Conservation (phyloP, 1,139 yeast genomes). For the Sugiyamaella neomexicana region DNA sequence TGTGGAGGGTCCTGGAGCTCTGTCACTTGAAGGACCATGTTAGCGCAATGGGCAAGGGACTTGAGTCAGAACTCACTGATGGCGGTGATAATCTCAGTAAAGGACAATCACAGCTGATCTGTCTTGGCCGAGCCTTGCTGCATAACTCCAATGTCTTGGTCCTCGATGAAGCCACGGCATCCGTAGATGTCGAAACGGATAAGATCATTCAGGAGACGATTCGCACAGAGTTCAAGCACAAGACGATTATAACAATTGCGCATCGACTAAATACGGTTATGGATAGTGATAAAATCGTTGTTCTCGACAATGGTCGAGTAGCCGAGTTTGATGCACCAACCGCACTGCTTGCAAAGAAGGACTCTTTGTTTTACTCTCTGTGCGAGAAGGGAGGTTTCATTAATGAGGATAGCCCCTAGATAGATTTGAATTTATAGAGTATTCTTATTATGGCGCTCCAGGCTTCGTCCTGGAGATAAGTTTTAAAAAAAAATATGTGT, state of each 20-base stretch:
- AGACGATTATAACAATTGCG: slow-evolving; percentile 76
- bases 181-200: slow-evolving; percentile 80
- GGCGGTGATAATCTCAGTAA: slow-evolving; percentile 72
- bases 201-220: slow-evolving; percentile 72
- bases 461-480: not conserved
- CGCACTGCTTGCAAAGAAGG: slow-evolving; percentile 46
- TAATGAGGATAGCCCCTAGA: not conserved
- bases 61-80: slow-evolving; percentile 40
- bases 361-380: slow-evolving; percentile 58
- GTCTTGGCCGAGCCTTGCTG: slow-evolving; percentile 70
- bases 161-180: slow-evolving; percentile 81
- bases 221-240: slow-evolving; percentile 57
- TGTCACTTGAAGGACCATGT: slow-evolving; percentile 66
- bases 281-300: slow-evolving; percentile 70
- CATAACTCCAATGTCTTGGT: slow-evolving; percentile 62
- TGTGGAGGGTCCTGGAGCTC: slow-evolving; percentile 70
- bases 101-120: slow-evolving; percentile 74
- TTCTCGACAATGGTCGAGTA: slow-evolving; percentile 65
- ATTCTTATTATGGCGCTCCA: not conserved
- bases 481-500: too few species aligned
- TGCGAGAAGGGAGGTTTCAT: slow-evolving; percentile 57
- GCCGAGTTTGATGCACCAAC: slow-evolving; percentile 69
- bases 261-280: slow-evolving; percentile 78
- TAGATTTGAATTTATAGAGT: not conserved
- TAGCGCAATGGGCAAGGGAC: slow-evolving; percentile 40